Conservation (phyloP, 2,329 filamentous ascomycete species). For the Hymenoscyphus repandus region DNA sequence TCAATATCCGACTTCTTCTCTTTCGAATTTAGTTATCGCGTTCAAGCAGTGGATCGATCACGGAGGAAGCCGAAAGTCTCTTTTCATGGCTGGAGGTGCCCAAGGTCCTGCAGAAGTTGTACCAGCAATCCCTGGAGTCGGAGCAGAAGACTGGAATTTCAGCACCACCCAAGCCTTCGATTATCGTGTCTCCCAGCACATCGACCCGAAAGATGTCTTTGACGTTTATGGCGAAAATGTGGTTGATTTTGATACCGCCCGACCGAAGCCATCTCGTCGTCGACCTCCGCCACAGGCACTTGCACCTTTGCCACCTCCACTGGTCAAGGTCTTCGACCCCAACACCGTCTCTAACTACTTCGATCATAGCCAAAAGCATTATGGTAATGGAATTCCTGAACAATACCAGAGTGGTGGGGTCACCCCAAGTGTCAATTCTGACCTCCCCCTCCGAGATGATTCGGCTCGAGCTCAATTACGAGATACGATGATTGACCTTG, state of each 20-base stretch:
- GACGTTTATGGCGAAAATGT: constrained; percentile 56
- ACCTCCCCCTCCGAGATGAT: constrained; percentile 55
- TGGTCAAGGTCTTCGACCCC: constrained; percentile 62
- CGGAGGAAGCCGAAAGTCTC: constrained; percentile 63
- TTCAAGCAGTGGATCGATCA: constrained; percentile 72
- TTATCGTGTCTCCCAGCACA: constrained; percentile 45
- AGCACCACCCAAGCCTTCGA: constrained; percentile 62
- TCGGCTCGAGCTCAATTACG: constrained; percentile 45
- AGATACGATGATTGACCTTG: constrained; percentile 61
- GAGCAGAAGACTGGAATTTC: constrained; percentile 62
- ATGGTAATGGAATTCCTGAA: constrained; percentile 38
- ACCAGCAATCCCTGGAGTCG: constrained; percentile 35
- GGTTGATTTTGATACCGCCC: constrained; percentile 48
- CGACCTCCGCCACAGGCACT: constrained; percentile 54
- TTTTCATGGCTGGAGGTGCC: constrained; percentile 56
- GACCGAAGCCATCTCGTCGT: constrained; percentile 45
- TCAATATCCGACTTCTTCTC: constrained; percentile 56
- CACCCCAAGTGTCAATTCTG: constrained; percentile 35
- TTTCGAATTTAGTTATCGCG: constrained; percentile 62
- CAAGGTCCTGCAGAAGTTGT: constrained; percentile 38
- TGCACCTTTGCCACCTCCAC: constrained; percentile 47
- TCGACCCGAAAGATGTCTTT: constrained; percentile 53
- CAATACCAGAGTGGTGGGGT: neutral
- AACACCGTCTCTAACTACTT: constrained; percentile 61
- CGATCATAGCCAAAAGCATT: constrained; percentile 58